Conservation (phyloP, 768 basidiomycete genomes). For the Leccinellum albellum region DNA sequence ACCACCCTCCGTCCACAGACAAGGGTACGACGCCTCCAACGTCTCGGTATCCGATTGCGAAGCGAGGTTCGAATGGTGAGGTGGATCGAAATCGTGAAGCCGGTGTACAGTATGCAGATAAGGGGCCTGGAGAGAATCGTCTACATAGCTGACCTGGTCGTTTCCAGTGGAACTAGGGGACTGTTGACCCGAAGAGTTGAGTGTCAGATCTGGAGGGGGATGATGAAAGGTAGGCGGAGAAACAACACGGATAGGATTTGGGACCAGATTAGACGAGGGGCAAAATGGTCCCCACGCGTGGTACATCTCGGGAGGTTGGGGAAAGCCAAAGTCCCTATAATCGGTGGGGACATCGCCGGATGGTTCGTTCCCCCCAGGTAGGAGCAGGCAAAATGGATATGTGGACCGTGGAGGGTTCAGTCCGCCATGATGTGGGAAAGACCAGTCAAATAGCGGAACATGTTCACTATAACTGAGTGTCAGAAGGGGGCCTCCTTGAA, state of each 20-base stretch:
- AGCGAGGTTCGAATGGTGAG: not conserved
- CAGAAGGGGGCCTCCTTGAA: not conserved
- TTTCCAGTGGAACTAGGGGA: not conserved
- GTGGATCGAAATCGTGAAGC: not conserved
- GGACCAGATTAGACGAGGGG: not conserved
- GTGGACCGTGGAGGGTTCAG: not conserved
- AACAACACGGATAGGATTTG: not conserved
- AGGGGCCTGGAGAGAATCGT: not conserved
- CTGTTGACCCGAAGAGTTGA: not conserved
- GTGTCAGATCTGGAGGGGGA: not conserved
- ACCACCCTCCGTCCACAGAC: slow-evolving; percentile 17
- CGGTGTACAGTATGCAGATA: not conserved
- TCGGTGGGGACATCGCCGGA: not conserved
- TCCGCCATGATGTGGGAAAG: slow-evolving; percentile 1
- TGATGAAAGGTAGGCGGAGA: not conserved
- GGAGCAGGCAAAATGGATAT: not conserved
- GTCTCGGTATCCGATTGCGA: slow-evolving; percentile 1
- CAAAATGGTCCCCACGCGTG: slow-evolving; percentile 5
- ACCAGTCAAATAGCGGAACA: not conserved
- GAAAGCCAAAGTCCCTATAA: not conserved
- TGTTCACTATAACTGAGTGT: slow-evolving; percentile 5
- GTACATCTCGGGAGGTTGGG: not conserved
- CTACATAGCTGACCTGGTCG: not conserved
- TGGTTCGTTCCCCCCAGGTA: not conserved
- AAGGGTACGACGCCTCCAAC: slow-evolving; percentile 11